Evolutionary conservation across 805 yeast species (phyloP), one percentile per base, ranked within the genome.

Genomic region (Yamadazyma tumulicola): DNA sequence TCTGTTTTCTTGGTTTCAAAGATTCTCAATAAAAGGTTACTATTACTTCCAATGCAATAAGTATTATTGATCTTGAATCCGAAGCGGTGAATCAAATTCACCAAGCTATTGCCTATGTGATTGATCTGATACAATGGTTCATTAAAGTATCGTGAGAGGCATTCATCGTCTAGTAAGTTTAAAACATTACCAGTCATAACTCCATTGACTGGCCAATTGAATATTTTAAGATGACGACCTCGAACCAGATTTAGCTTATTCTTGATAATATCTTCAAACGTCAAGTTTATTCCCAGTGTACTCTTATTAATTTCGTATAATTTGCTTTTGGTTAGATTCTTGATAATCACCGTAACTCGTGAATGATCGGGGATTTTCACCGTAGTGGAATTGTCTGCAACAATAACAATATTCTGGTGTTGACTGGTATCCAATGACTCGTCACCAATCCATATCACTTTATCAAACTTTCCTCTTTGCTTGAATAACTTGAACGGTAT

Each of bases 11-110:
- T 57, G 39, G 55, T 49, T 32, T 63, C 57, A 32, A 52, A 65
- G 2, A 74, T 53, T 7, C 69, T 65, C 31, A 73, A 65, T 24
- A 84, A 63, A 15, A 69, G 58, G 17, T 61, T 54, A 0, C 89
- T 69, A 31, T 67, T 64, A 18, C 65, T 61, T 1, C 95, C 95
- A 46, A 81, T 75, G 10, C 78, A 71, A 29, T 68, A 76, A 3
- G 72, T 55, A 38, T 79, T 75, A 25, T 80, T 78, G 19, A 79
- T 58, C 43, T 77, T 66, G 18, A 75, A 39, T 22, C 41, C 34
- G 17, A 29, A 34, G n/a, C 31, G 43, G 17, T 71, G 34, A 57
- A 75, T 33, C 9, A 81, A 39, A 16, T 64, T 57, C 11, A 80
- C 54, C 23, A 85, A 47, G 0, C 77, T 60, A 19, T 67, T 57